These are phyloP conservation scores for Aristolochia californica DNA, from an alignment of 164 flowering plant species.

Conservation along the genomic window DNA sequence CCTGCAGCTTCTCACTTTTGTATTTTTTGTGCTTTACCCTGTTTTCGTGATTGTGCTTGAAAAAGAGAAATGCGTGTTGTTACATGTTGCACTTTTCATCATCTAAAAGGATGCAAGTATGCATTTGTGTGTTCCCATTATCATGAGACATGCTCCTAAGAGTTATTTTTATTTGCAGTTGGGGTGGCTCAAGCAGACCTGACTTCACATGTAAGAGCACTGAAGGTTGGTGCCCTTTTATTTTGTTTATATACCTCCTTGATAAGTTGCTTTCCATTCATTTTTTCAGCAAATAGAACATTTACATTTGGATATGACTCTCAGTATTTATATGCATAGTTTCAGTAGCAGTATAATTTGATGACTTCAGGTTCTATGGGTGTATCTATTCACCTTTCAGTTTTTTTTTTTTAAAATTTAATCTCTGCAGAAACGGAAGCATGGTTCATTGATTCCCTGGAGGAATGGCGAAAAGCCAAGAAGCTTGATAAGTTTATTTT, in stretches of 20 bases:
- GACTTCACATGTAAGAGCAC: constrained; percentile 94
- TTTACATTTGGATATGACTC: no score
- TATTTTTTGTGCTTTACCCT: no score
- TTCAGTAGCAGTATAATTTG: no score
- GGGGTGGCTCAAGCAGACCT: constrained; percentile 99
- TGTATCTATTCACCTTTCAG: background rate
- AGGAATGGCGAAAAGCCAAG: constrained; percentile 96
- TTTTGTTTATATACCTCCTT: background rate
- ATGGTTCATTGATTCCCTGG: constrained; percentile 95
- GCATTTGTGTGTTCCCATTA: no score
- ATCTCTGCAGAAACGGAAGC: constrained; percentile 79
- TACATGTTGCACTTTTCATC: no score
- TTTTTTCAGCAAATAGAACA: no score
- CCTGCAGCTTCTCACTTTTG: no score
- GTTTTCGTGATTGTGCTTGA: no score
- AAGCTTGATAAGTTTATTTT: constrained; percentile 79
- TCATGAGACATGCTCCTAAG: no score
- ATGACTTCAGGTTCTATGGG: background rate
- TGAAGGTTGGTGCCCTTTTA: constrained; percentile 46
- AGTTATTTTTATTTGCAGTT: constrained; percentile 33
- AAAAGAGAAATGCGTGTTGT: no score
- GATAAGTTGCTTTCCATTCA: background rate
- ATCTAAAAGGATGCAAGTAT: no score
- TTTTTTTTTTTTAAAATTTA: background rate
- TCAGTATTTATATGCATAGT: no score